Evolutionary conservation across 306 rosid genomes (phyloP).

Genomic region (Begonia masoniana): DNA sequence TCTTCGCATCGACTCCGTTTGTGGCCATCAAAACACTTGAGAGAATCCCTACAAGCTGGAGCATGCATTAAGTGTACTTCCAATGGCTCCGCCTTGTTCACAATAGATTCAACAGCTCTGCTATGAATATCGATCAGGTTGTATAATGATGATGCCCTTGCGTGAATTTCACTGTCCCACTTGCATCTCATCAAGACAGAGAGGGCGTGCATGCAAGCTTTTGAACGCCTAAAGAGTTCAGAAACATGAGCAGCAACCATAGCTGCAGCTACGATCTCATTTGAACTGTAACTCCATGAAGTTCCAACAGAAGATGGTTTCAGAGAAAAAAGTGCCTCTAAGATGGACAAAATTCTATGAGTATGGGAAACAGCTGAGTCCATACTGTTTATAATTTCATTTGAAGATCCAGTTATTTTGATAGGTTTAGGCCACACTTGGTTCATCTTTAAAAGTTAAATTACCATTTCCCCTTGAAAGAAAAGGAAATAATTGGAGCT

Average conservation of each 20-base stretch:
- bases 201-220: slow-evolving; percentile 96
- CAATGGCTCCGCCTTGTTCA: slow-evolving; percentile 79
- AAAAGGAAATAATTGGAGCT: slow-evolving; percentile 86
- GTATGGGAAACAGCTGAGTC: slow-evolving; percentile 80
- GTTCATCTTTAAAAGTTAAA: slow-evolving; percentile 28
- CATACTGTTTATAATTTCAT: slow-evolving; percentile 42
- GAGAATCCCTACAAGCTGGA: slow-evolving; percentile 50
- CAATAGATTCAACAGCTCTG: slow-evolving; percentile 83
- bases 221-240: slow-evolving; percentile 80
- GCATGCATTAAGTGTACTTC: slow-evolving; percentile 62
- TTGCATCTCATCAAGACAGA: slow-evolving; percentile 82
- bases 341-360: slow-evolving; percentile 73
- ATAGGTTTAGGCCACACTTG: slow-evolving; percentile 35
- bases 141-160: slow-evolving; percentile 82
- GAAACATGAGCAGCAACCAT: slow-evolving; percentile 99
- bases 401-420: slow-evolving; percentile 46
- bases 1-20: slow-evolving; percentile 35
- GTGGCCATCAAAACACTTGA: slow-evolving; percentile 22
- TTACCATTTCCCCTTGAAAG: slow-evolving; percentile 39
- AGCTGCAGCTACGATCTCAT: slow-evolving; percentile 99
- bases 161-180: slow-evolving; percentile 78
- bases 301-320: slow-evolving; percentile 96
- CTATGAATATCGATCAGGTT: slow-evolving; percentile 89
- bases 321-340: slow-evolving; percentile 83
- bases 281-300: slow-evolving; percentile 96